These are phyloP conservation scores for barrel medic (Medicago truncatula) DNA, from an alignment of 306 rosid genomes.

Conservation along the genomic window MtrunA17r5.0-ANR NC_053042.1:36437501-36438000, in stretches of 20 bases:
- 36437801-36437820: conserved; percentile 25
- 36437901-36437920: conserved; percentile 9
- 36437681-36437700: neutral
- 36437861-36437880: neutral
- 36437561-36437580: conserved; percentile 24
- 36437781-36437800: conserved; percentile 9
- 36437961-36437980: conserved; percentile 16
- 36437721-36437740: neutral
- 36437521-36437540: conserved; percentile 19
- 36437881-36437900: neutral
- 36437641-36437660: conserved; percentile 15
- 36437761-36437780: conserved; percentile 20
- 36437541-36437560: conserved; percentile 8
- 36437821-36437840: conserved; percentile 22
- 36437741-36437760: conserved; percentile 15
- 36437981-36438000: neutral
- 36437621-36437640: conserved; percentile 2
- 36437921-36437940: neutral
- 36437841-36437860: conserved; percentile 11
- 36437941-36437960: conserved; percentile 17
- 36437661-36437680: conserved; percentile 8
- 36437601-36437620: neutral
- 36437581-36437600: conserved; percentile 17
- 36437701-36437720: conserved; percentile 8
- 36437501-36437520: conserved; percentile 8